A percentile compares a stretch with the other conserved stretches of the same genome.
These are phyloP conservation scores for Dryas integrifolia DNA, from an alignment of 331 rosid species.

Conservation along the genomic window DNA sequence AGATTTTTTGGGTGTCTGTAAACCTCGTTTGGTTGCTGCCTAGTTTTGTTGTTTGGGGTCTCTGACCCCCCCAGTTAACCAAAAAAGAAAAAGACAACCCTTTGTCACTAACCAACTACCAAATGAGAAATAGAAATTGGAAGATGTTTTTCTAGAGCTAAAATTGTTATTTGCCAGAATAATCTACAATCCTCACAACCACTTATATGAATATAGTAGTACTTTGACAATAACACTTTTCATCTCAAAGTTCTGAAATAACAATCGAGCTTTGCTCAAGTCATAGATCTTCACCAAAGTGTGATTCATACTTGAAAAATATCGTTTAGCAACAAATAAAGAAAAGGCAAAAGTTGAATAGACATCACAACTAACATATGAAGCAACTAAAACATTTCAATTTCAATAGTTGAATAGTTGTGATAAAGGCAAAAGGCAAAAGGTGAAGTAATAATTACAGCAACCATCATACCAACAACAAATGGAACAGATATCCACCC, in stretches of 20 bases:
- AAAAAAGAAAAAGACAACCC: too few relatives aligned
- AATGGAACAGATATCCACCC: conserved; percentile 53
- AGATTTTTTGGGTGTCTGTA: too few relatives aligned
- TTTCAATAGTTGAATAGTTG: conserved; percentile 41
- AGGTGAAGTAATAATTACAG: conserved; percentile 61
- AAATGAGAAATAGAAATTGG: background rate
- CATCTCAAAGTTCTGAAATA: too few relatives aligned
- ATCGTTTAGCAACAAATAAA: conserved; percentile 30
- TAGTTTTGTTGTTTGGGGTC: too few relatives aligned
- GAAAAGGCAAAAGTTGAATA: background rate
- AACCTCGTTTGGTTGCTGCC: too few relatives aligned
- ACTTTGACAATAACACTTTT: too few relatives aligned
- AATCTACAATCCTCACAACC: too few relatives aligned
- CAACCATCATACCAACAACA: conserved; percentile 58
- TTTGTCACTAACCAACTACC: too few relatives aligned
- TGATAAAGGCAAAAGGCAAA: conserved; percentile 36
- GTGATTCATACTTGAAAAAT: conserved; percentile 22
- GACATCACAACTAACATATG: conserved; percentile 46
- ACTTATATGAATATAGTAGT: too few relatives aligned
- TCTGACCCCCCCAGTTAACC: too few relatives aligned
- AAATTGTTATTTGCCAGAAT: too few relatives aligned
- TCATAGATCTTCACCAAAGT: background rate
- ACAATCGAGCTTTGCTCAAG: background rate
- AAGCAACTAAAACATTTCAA: conserved; percentile 37
- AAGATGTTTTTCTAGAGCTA: background rate